A percentile compares a stretch with the other conserved stretches of the same genome.
Conservation (phyloP, 768 basidiomycete species). For the Boletus subcaerulescens region DNA sequence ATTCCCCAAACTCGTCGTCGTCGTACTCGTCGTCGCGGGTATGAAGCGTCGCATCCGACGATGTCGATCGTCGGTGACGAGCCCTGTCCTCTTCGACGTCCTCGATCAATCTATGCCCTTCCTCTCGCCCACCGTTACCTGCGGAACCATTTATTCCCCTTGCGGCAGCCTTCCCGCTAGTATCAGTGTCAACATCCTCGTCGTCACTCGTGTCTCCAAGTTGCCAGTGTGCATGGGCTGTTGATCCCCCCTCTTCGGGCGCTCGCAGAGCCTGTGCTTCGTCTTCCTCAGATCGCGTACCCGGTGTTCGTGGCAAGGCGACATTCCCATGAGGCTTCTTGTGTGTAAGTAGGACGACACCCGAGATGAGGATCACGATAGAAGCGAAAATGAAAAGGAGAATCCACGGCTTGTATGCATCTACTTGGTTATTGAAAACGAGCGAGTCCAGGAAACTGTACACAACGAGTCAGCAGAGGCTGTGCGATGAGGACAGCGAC, state of each 20-base stretch:
- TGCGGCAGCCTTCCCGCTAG: slow-evolving; percentile 29
- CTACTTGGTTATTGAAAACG: slow-evolving; percentile 82
- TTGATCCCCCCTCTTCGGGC: slow-evolving; percentile 38
- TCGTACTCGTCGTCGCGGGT: slow-evolving; percentile 15
- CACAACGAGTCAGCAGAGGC: slow-evolving; percentile 5
- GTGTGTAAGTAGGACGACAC: slow-evolving; percentile 90
- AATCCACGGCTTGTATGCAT: slow-evolving; percentile 84
- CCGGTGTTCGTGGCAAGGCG: slow-evolving; percentile 24
- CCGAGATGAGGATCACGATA: slow-evolving; percentile 81
- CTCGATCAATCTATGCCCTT: slow-evolving; percentile 43
- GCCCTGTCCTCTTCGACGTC: slow-evolving; percentile 33
- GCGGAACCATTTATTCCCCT: slow-evolving; percentile 16
- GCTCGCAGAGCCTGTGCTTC: slow-evolving; percentile 38
- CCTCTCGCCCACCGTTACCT: slow-evolving; percentile 27
- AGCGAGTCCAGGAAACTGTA: slow-evolving; percentile 60
- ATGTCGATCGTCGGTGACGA: slow-evolving; percentile 32
- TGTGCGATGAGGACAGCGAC: slow-evolving; percentile 16
- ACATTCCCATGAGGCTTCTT: slow-evolving; percentile 63
- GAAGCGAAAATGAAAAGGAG: slow-evolving; percentile 86
- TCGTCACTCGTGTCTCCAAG: slow-evolving; percentile 74
- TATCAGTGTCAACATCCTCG: slow-evolving; percentile 36
- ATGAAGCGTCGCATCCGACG: slow-evolving; percentile 37
- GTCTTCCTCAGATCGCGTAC: slow-evolving; percentile 34
- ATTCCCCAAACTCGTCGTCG: slow-evolving; percentile 37
- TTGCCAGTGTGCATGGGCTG: slow-evolving; percentile 52